phyloP scores from a whole-genome alignment of 2,329 filamentous ascomycete species.

The Ophiosphaerella narmari region DNA sequence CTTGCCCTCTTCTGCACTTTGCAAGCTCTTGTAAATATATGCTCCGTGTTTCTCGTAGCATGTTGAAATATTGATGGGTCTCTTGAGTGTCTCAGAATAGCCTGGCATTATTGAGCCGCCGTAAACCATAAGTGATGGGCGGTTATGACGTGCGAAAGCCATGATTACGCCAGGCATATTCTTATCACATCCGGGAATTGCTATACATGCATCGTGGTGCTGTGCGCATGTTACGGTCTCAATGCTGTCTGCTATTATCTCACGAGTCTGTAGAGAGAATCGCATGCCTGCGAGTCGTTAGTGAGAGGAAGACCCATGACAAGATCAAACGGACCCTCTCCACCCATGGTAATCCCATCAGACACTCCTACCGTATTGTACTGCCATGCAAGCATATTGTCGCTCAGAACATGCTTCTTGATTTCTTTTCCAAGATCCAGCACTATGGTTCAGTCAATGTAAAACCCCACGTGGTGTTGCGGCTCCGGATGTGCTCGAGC shows the following conservation, averaged over 20 bases:
- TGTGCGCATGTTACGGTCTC: constrained; percentile 99
- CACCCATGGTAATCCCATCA: constrained; percentile 94
- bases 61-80: constrained; percentile 74
- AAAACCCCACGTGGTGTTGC: constrained; percentile 14
- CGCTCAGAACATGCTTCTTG: constrained; percentile 77
- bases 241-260: constrained; percentile 96
- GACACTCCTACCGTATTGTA: constrained; percentile 91
- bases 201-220: constrained; percentile 98
- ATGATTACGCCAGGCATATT: constrained; percentile 77
- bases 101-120: constrained; percentile 93
- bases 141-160: constrained; percentile 93
- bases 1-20: constrained; percentile 57
- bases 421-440: constrained; percentile 86
- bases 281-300: constrained; percentile 74
- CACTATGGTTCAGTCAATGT: constrained; percentile 56
- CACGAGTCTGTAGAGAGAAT: constrained; percentile 90
- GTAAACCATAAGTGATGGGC: constrained; percentile 96
- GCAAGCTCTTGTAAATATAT: constrained; percentile 74
- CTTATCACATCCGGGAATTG: constrained; percentile 97
- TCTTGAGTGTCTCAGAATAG: constrained; percentile 72
- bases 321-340: constrained; percentile 65
- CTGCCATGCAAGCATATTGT: constrained; percentile 92
- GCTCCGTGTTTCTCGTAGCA: constrained; percentile 75
- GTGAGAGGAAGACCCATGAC: neutral
- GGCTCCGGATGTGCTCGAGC: constrained; percentile 7